These are phyloP conservation scores for Trypanosoma conorhini DNA, from an alignment of 208 protist species.

Conservation along the genomic window DNA sequence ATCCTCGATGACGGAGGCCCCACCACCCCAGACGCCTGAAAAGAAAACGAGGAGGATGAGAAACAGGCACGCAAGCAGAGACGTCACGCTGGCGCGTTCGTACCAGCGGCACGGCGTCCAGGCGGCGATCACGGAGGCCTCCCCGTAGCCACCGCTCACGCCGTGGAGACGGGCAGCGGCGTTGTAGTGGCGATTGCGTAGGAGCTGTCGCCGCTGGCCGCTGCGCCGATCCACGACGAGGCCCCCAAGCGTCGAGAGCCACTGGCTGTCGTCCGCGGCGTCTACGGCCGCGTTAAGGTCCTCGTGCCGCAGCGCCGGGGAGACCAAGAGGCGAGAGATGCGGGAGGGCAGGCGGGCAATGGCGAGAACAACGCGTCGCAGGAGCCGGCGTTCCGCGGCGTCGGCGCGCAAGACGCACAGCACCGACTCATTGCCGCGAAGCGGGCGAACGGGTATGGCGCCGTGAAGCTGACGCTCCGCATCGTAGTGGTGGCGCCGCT, in stretches of 20 bases:
- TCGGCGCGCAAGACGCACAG: slow-evolving; percentile 23
- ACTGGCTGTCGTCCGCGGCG: neutral
- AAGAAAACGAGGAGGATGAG: slow-evolving; percentile 8
- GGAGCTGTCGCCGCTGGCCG: slow-evolving; percentile 1
- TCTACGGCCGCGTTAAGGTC: neutral
- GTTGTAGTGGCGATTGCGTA: slow-evolving; percentile 26
- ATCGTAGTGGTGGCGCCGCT: neutral
- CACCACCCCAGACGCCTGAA: neutral
- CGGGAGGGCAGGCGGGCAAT: slow-evolving; percentile 2
- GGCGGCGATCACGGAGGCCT: neutral
- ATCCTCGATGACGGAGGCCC: neutral
- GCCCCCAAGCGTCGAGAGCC: neutral
- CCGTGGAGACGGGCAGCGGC: neutral
- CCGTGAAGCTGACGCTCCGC: neutral
- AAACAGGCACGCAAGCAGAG: slow-evolving; percentile 10
- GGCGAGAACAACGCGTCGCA: neutral
- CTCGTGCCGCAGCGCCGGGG: neutral
- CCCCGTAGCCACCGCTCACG: neutral
- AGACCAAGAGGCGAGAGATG: slow-evolving; percentile 8
- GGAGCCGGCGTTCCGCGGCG: slow-evolving; percentile 9
- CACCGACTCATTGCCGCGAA: slow-evolving; percentile 26
- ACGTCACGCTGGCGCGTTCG: slow-evolving; percentile 15
- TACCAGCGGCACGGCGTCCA: slow-evolving; percentile 29
- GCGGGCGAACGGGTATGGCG: slow-evolving; percentile 11
- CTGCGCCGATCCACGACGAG: slow-evolving; percentile 5